Evolutionary conservation across 2,329 filamentous ascomycete genomes (phyloP), one percentile per base, ranked within the genome.

Genomic region (Ophiocordyceps unilateralis): DNA sequence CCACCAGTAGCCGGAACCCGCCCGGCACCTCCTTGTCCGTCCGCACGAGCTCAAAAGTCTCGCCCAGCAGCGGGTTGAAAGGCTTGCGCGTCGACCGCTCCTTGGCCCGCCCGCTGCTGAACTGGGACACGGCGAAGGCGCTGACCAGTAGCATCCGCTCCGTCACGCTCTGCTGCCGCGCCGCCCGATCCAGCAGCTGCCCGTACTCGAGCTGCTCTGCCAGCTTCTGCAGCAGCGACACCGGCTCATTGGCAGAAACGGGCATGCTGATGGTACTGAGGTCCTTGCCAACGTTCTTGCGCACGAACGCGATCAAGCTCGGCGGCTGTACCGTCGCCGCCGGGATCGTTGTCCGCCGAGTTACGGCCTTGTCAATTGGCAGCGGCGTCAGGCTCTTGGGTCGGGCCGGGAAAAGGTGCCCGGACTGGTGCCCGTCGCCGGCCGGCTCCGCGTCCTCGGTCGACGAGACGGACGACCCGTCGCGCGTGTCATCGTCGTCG

Each of bases 241-340:
- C 76, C 0, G 91, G 91, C 58, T 98, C 91, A 60, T 98, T 98
- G 21, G 89, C 81, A 5, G 89, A 93, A 1, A 95, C 91, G 0
- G 91, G 91, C 89, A 96, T 96, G 40, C 86, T 88, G 50, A 98
- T 93, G 3, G 87, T 93, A 46, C 86, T 94, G 41, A 98, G 68
- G 60, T 98, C 91, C 61, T 98, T 98, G 56, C 91, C 91, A 10
- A 96, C 91, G 52, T 98, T 98, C 62, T 96, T 98, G 51, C 91
- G 79, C 26, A 96, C 71, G 58, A 96, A 94, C 0, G 85, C 84
- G 50, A 98, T 94, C 43, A 98, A 67, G 58, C 86, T 94, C 0
- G 91, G 91, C 0, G 91, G 91, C 45, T 78, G 67, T 14, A 87
- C 78, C 23, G 80, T 86, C 7, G 88, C 78, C 2, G 82, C 69